Base-by-base conservation (phyloP, 768 basidiomycete species). In the Ramaria rubella region DNA sequence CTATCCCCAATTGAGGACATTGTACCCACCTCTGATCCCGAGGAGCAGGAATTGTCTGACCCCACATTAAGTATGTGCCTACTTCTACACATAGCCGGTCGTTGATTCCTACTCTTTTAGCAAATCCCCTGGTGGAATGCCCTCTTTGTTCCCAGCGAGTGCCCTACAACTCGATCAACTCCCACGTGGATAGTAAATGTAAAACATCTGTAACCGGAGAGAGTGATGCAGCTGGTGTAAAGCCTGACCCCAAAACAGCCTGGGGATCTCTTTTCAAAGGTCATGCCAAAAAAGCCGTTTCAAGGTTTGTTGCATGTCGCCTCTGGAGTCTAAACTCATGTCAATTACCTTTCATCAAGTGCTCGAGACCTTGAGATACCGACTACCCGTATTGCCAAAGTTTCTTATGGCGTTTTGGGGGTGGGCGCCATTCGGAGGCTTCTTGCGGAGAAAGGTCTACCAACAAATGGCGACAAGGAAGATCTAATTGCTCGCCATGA, bases 111-210 rank as follows among this genome's bases (percentile, higher is more conserved):
- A n/a, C n/a, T n/a, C n/a, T n/a, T n/a, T 21, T 49, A 55, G 54
- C 24, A 27, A 51, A 48, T 63, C 64, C 64, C 44, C 60, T 63
- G 36, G 67, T 87, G 1, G 44, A 67, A 2, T 92, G 89, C 64
- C 89, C 89, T 8, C 58, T 87, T 51, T 92, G 89, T 60, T 60
- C 67, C 15, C 71, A 69, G 43, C 62, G 55, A 9, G 74, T 87
- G 23, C 72, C 69, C 21, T 75, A 74, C 31, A 69, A 73, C 14
- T 65, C 60, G 9, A 81, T 90, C 55, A 86, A 90, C 58, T 53
- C 60, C 5, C 89, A 92, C 64, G 76, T 91, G 57, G 87, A 90
- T 58, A 76, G 75, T 42, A 73, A 73, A 6, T 92, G 85, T 64
- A 74, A 64, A 57, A 70, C 70, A 57, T 57, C 64, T n/a, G 58